A percentile compares a stretch with the other conserved stretches of the same genome.
Evolutionary conservation across 768 basidiomycete genomes (phyloP).

Genomic region (Amanita thiersii): DNA sequence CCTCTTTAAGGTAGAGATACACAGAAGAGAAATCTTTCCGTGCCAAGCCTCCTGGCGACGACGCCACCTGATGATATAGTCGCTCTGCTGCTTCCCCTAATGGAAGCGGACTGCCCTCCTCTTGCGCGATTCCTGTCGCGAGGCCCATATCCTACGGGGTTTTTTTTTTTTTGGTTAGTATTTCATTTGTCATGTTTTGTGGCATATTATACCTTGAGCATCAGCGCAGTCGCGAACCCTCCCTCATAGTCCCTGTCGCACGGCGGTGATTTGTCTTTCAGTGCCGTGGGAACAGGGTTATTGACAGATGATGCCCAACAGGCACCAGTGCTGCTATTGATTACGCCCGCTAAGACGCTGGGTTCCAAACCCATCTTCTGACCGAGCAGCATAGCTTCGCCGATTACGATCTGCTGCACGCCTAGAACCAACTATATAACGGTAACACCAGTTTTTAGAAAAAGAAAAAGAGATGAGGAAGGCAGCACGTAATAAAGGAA

Average conservation of each 20-base stretch:
- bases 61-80: slow-evolving; percentile 52
- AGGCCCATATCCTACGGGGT: slow-evolving; percentile 71
- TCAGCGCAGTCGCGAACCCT: slow-evolving; percentile 76
- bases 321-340: slow-evolving; percentile 77
- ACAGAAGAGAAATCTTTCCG: slow-evolving; percentile 78
- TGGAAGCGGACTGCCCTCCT: slow-evolving; percentile 44
- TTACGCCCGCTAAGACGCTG: slow-evolving; percentile 67
- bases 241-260: slow-evolving; percentile 80
- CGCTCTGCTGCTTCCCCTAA: slow-evolving; percentile 56
- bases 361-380: slow-evolving; percentile 75
- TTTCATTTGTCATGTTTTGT: neutral
- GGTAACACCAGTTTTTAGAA: neutral
- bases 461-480: slow-evolving; percentile 10
- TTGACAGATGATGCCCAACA: slow-evolving; percentile 85
- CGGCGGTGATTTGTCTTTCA: slow-evolving; percentile 67
- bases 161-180: neutral
- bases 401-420: slow-evolving; percentile 75
- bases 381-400: slow-evolving; percentile 88
- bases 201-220: slow-evolving; percentile 58
- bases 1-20: slow-evolving; percentile 47
- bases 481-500: slow-evolving; percentile 12
- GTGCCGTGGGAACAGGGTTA: slow-evolving; percentile 75
- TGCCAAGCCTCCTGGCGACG: slow-evolving; percentile 48
- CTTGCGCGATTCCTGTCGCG: slow-evolving; percentile 54
- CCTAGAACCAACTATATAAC: slow-evolving; percentile 51